Evolutionary conservation across 371 early-diverging fungal species (phyloP).

Genomic region (Mucor sp.): DNA sequence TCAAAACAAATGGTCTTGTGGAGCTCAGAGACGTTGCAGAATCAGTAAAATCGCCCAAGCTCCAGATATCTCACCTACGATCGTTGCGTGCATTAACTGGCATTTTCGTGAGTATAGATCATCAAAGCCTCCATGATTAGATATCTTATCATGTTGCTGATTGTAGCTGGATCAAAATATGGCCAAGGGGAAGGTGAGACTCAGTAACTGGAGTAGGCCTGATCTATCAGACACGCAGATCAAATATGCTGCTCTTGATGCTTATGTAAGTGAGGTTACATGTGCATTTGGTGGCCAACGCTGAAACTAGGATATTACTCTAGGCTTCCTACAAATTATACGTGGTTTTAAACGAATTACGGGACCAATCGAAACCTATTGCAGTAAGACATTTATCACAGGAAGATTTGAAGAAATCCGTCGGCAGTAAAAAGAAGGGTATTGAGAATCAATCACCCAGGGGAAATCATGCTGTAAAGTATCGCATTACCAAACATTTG

Average conservation of each 20-base stretch:
- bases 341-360: not conserved
- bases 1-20: constrained; percentile 53
- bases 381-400: constrained; percentile 10
- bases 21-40: constrained; percentile 46
- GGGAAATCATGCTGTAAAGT: not conserved
- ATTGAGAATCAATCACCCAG: not conserved
- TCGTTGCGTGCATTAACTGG: constrained; percentile 43
- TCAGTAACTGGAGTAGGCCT: constrained; percentile 53
- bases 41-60: constrained; percentile 25
- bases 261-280: constrained; percentile 37
- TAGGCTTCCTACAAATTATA: constrained; percentile 26
- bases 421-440: not conserved
- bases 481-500: too few relatives aligned
- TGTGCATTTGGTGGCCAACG: not conserved
- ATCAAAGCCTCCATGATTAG: not conserved
- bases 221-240: constrained; percentile 36
- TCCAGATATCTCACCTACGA: constrained; percentile 28
- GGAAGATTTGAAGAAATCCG: not conserved
- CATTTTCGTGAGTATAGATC: constrained; percentile 41
- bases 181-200: constrained; percentile 40
- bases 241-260: constrained; percentile 64
- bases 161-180: constrained; percentile 48
- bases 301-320: not conserved
- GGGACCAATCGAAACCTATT: not conserved
- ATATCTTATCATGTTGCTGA: not conserved